Conservation (phyloP, 139 green algal genomes). For the Yamagishiella unicocca region DNA sequence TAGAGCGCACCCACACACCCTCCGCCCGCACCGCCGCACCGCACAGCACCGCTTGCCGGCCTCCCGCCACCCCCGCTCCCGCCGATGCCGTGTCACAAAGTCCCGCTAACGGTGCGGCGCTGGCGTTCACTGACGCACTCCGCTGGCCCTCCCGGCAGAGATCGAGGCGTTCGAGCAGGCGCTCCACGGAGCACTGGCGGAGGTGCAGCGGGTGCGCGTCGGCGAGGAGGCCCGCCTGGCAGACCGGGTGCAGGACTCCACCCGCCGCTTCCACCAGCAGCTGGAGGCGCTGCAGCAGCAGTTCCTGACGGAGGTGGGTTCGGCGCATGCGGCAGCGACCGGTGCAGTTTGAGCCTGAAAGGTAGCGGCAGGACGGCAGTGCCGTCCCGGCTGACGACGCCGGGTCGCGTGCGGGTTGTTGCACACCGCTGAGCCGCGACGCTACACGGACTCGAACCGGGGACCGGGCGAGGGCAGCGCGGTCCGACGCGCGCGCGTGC, state of each 20-base stretch:
- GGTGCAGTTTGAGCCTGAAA: too few relatives aligned
- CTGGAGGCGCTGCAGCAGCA: conserved; percentile 23
- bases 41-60: too few relatives aligned
- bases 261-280: conserved; percentile 4
- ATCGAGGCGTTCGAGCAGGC: conserved; percentile 27
- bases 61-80: too few relatives aligned
- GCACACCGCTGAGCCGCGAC: too few relatives aligned
- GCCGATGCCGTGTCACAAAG: too few relatives aligned
- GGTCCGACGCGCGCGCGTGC: too few relatives aligned
- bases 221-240: conserved; percentile 23
- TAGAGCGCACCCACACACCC: background rate
- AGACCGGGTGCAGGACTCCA: background rate
- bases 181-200: background rate
- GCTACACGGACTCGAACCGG: too few relatives aligned
- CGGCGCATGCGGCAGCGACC: too few relatives aligned
- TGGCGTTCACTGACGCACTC: background rate
- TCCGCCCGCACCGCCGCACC: background rate
- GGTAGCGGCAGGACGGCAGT: too few relatives aligned
- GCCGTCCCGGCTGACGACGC: too few relatives aligned
- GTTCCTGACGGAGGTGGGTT: conserved; percentile 1
- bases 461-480: too few relatives aligned
- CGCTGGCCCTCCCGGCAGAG: background rate
- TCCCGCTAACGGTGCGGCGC: background rate
- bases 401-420: too few relatives aligned
- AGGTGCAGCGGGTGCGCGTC: conserved; percentile 6